Evolutionary conservation across 2,329 filamentous ascomycete genomes (phyloP).

Genomic region (Aspergillus fructus): DNA sequence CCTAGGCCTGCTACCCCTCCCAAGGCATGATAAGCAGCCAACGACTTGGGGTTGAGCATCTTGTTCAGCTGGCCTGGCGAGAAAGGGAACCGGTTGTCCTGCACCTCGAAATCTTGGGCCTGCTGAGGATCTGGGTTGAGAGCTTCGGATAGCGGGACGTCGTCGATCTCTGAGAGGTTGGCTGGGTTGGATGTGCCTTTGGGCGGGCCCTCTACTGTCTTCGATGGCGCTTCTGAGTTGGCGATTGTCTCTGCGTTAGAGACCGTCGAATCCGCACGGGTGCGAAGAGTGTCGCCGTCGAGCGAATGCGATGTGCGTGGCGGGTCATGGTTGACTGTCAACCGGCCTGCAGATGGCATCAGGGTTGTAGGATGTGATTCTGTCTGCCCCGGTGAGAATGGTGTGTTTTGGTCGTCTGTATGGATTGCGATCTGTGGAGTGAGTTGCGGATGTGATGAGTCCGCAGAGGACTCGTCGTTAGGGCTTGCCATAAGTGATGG

Average conservation of each 20-base stretch:
- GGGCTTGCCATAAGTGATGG: neutral
- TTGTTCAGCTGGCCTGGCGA: conserved; percentile 76
- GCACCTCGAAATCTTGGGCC: conserved; percentile 71
- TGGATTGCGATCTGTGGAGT: neutral
- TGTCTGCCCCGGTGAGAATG: conserved; percentile 6
- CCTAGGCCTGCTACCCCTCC: conserved; percentile 78
- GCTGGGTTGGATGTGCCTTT: neutral
- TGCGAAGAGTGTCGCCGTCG: conserved; percentile 46
- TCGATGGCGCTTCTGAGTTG: conserved; percentile 30
- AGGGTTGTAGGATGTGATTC: neutral
- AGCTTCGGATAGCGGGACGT: conserved; percentile 53
- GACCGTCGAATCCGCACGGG: conserved; percentile 42
- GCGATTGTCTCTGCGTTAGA: conserved; percentile 35
- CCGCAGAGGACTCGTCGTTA: conserved; percentile 1
- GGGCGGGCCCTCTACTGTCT: neutral
- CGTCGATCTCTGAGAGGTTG: conserved; percentile 22
- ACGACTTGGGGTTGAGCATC: conserved; percentile 83
- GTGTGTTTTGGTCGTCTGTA: conserved; percentile 4
- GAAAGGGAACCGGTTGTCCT: conserved; percentile 83
- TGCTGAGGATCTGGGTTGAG: conserved; percentile 74
- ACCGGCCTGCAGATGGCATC: conserved; percentile 17
- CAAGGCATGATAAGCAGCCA: conserved; percentile 76
- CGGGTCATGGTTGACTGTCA: conserved; percentile 25
- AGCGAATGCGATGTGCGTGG: conserved; percentile 36
- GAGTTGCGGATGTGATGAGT: conserved; percentile 1